phyloP scores from a whole-genome alignment of 352 stramenopile species.

The Phytophthora crassamura region DNA sequence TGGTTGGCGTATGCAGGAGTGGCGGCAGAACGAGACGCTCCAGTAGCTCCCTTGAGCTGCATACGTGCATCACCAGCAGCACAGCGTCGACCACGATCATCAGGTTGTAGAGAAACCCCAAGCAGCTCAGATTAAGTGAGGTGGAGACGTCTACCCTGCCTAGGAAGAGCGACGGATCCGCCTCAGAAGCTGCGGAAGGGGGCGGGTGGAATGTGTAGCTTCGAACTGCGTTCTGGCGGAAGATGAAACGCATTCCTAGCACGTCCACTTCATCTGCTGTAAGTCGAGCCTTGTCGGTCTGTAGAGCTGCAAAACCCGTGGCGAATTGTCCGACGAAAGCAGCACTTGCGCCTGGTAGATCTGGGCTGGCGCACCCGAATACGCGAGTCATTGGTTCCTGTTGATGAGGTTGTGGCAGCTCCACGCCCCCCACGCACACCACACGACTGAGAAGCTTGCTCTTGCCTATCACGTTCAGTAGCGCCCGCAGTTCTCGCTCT shows the following conservation, averaged over 20 bases:
- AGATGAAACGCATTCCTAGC: slow-evolving; percentile 47
- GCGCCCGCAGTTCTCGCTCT: slow-evolving; percentile 39
- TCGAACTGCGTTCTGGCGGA: slow-evolving; percentile 53
- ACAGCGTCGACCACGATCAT: slow-evolving; percentile 45
- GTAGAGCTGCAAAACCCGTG: slow-evolving; percentile 36
- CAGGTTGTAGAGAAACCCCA: slow-evolving; percentile 55
- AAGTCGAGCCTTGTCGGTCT: slow-evolving; percentile 52
- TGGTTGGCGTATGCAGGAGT: slow-evolving; percentile 19
- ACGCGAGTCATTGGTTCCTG: slow-evolving; percentile 26
- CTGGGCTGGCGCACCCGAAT: slow-evolving; percentile 50
- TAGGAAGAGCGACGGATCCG: slow-evolving; percentile 9
- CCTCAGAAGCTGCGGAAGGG: not conserved
- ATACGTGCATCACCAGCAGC: slow-evolving; percentile 40
- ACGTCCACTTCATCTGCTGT: slow-evolving; percentile 49
- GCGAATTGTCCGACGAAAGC: slow-evolving; percentile 49
- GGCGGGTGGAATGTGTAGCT: slow-evolving; percentile 26
- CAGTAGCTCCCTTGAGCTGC: slow-evolving; percentile 38
- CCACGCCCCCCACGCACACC: slow-evolving; percentile 53
- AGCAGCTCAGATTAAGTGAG: slow-evolving; percentile 56
- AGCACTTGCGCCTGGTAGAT: slow-evolving; percentile 30
- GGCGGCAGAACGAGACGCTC: slow-evolving; percentile 27
- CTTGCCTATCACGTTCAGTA: slow-evolving; percentile 53
- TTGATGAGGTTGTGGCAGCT: slow-evolving; percentile 14
- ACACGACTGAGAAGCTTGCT: slow-evolving; percentile 42
- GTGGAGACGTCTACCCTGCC: slow-evolving; percentile 29